Evolutionary conservation across 2,329 filamentous ascomycete species (phyloP).

Genomic region (Apiospora rasikravindrae): DNA sequence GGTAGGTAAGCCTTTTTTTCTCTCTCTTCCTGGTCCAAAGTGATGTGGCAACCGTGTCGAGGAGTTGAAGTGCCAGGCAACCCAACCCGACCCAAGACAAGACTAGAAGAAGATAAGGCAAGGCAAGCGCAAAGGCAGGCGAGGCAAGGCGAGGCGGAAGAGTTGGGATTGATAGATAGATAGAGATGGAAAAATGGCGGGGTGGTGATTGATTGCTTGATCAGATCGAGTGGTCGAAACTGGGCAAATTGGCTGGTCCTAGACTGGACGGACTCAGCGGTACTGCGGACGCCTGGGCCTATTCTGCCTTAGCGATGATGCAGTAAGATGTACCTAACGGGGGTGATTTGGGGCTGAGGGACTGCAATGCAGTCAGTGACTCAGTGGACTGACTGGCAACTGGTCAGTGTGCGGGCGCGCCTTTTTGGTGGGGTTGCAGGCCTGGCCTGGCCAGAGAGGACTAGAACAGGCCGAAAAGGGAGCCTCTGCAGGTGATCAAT

Average conservation of each 20-base stretch:
- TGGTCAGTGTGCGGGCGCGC: background rate
- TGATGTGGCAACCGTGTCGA: background rate
- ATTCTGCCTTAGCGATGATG: too few species aligned
- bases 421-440: background rate
- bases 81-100: background rate
- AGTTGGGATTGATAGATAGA: background rate
- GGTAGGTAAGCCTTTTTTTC: background rate
- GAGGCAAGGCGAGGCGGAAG: background rate
- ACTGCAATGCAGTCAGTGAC: background rate
- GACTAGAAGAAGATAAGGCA: background rate
- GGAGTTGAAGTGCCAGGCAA: background rate
- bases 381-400: too few species aligned
- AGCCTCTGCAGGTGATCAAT: too few species aligned
- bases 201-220: background rate
- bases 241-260: background rate
- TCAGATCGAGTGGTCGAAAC: background rate
- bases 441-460: too few species aligned
- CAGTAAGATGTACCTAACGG: background rate
- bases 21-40: background rate
- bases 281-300: background rate
- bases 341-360: background rate
- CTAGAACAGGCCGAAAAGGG: too few species aligned
- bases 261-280: background rate
- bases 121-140: conserved; percentile 6
- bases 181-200: conserved; percentile 9